phyloP scores from a whole-genome alignment of 2,329 filamentous ascomycete genomes.

The Penicillium expansum region DNA sequence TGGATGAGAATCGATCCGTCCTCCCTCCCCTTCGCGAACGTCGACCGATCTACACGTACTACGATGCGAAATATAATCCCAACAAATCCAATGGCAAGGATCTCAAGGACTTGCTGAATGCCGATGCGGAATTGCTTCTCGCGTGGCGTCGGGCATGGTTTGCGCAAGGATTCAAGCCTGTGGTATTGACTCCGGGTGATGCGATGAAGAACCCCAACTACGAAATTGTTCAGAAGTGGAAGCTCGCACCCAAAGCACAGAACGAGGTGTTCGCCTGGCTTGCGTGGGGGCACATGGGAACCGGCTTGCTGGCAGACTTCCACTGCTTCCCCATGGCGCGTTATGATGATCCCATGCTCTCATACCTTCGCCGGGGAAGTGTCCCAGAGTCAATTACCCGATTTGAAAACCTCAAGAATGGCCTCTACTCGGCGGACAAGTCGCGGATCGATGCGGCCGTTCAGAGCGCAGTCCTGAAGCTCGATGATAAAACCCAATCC shows the following conservation, averaged over 20 bases:
- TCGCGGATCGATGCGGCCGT: constrained; percentile 62
- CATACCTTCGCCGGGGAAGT: constrained; percentile 70
- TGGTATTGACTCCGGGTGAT: constrained; percentile 75
- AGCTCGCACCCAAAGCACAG: constrained; percentile 62
- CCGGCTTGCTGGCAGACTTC: constrained; percentile 75
- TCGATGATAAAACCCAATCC: constrained; percentile 57
- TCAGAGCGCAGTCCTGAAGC: constrained; percentile 57
- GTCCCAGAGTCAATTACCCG: constrained; percentile 67
- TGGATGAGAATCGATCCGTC: constrained; percentile 79
- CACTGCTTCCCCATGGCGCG: constrained; percentile 80
- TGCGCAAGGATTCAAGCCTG: constrained; percentile 84
- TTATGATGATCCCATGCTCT: constrained; percentile 68
- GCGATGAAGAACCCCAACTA: constrained; percentile 81
- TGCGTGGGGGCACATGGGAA: constrained; percentile 88
- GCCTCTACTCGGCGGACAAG: constrained; percentile 69
- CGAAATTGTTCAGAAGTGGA: constrained; percentile 59
- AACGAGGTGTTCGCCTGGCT: constrained; percentile 78
- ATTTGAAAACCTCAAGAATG: constrained; percentile 69
- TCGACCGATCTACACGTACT: constrained; percentile 84
- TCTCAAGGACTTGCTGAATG: constrained; percentile 58
- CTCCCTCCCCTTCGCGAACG: constrained; percentile 72
- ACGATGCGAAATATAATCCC: constrained; percentile 60
- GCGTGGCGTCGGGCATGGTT: constrained; percentile 94
- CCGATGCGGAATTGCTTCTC: constrained; percentile 74
- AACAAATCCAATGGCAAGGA: constrained; percentile 53